Evolutionary conservation across 768 basidiomycete species (phyloP).

Genomic region (Mycena metata): DNA sequence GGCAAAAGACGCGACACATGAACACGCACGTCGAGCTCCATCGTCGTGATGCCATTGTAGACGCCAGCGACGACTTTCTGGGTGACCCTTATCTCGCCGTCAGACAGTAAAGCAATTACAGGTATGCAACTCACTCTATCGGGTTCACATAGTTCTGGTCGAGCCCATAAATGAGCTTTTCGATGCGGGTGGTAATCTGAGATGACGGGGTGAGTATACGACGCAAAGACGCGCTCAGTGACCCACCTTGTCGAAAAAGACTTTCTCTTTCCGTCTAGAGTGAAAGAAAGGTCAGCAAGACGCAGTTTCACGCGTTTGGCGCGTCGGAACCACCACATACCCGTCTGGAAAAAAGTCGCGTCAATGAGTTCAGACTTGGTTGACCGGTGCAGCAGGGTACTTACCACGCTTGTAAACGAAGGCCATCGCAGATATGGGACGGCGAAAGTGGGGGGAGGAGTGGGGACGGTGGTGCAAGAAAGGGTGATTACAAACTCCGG

Average conservation of each 20-base stretch:
- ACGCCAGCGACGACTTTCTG: constrained; percentile 96
- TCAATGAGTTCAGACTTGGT: constrained; percentile 13
- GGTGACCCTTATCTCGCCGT: constrained; percentile 69
- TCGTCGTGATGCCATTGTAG: constrained; percentile 96
- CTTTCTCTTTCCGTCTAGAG: constrained; percentile 86
- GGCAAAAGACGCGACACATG: neutral
- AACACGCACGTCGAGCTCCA: constrained; percentile 90
- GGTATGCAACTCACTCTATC: constrained; percentile 75
- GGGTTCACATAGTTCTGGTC: constrained; percentile 94
- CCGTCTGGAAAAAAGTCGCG: constrained; percentile 54
- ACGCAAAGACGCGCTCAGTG: constrained; percentile 28
- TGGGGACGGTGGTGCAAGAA: constrained; percentile 20
- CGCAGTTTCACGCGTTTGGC: constrained; percentile 54
- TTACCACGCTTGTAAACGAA: constrained; percentile 38
- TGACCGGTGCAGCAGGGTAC: neutral
- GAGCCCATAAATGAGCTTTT: constrained; percentile 95
- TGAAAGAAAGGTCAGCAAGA: constrained; percentile 33
- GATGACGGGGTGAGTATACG: constrained; percentile 30
- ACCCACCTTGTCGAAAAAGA: constrained; percentile 92
- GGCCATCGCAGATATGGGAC: constrained; percentile 23
- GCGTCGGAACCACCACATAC: constrained; percentile 50
- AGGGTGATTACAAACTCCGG: constrained; percentile 1
- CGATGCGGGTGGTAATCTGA: constrained; percentile 89
- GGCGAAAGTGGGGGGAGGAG: constrained; percentile 6
- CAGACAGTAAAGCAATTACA: neutral